Base-by-base conservation (phyloP, 2,329 filamentous ascomycete genomes). In the Fusarium sp. region DNA sequence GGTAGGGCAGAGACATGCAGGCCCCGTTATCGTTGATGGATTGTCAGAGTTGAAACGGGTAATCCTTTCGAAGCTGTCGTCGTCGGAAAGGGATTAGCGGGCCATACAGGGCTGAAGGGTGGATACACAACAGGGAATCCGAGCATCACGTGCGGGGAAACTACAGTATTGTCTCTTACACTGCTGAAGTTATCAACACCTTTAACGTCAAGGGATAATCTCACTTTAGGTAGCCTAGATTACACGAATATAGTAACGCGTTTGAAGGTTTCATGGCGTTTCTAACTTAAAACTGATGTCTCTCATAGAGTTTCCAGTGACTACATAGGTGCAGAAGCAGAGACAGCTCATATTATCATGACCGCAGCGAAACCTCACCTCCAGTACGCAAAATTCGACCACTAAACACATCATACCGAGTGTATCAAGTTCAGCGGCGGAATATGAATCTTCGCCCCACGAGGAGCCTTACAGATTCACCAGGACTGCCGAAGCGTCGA, bases 1-100 rank as follows among this genome's bases (percentile, higher is more conserved):
- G 31, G 31, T 50, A 50, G 25, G 22, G 54, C 18, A 50, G 39
- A 47, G 52, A 52, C 35, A 47, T 70, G 33, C 55, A 60, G 20
- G 42, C n/a, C 35, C 52, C 25, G 65, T 72, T 69, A 50, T 42
- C 38, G 33, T 45, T 25, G 61, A 66, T 62, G 53, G 49, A 31
- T 69, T 65, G 68, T 62, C 35, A 66, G 62, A 53, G 63, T 74
- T 61, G 73, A 62, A 75, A 77, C 56, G 65, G 76, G 76, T 55
- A 78, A 73, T 65, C 68, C 73, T 74, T 78, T 78, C 73, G 72
- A 78, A 75, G 49, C 65, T 60, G 39, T 62, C 65, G 63, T 54
- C 64, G 63, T 65, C 50, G 25, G 47, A 68, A 69, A 42, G 15
- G 73, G 75, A 50, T 44, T 77, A 77, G 75, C 59, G 65, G 29